phyloP scores from a whole-genome alignment of 1,284 basidiomycete species.

The Trametes hirsuta region DNA sequence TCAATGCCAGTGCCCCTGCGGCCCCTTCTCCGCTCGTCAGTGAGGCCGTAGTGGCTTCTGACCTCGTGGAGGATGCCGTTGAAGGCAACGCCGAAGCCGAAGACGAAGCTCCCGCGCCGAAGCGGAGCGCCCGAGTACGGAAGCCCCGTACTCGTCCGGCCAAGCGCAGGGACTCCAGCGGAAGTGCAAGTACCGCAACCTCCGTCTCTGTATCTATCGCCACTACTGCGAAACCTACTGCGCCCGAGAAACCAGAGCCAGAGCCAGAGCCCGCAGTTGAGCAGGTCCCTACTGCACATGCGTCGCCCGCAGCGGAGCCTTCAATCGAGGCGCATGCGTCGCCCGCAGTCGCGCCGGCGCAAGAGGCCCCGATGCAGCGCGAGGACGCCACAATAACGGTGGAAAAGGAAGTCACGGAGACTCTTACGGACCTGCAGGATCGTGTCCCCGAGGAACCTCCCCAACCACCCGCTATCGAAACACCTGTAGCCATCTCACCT shows the following conservation, averaged over 20 bases:
- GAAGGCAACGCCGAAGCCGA: conserved; percentile 28
- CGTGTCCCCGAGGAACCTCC: background rate
- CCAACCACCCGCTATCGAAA: conserved; percentile 1
- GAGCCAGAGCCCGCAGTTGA: conserved; percentile 11
- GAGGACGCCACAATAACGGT: conserved; percentile 3
- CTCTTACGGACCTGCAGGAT: background rate
- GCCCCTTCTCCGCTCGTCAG: conserved; percentile 34
- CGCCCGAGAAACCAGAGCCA: conserved; percentile 4
- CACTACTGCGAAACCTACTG: conserved; percentile 18
- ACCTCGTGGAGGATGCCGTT: conserved; percentile 26
- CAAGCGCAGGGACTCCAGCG: conserved; percentile 35
- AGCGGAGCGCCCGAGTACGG: conserved; percentile 34
- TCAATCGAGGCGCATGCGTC: background rate
- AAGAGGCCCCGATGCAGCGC: background rate
- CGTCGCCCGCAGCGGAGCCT: too few species aligned
- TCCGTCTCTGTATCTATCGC: conserved; percentile 37
- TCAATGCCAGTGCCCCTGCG: conserved; percentile 23
- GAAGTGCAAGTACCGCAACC: conserved; percentile 37
- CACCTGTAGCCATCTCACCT: background rate
- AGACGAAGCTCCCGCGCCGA: conserved; percentile 31
- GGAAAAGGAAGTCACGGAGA: conserved; percentile 6
- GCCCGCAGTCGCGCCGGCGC: conserved; percentile 4
- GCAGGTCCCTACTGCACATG: background rate
- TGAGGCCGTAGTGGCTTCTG: conserved; percentile 28
- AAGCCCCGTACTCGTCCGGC: conserved; percentile 26